These are phyloP conservation scores for Microbotryum scabiosae DNA, from an alignment of 1,284 basidiomycete genomes.

Conservation along the genomic window DNA sequence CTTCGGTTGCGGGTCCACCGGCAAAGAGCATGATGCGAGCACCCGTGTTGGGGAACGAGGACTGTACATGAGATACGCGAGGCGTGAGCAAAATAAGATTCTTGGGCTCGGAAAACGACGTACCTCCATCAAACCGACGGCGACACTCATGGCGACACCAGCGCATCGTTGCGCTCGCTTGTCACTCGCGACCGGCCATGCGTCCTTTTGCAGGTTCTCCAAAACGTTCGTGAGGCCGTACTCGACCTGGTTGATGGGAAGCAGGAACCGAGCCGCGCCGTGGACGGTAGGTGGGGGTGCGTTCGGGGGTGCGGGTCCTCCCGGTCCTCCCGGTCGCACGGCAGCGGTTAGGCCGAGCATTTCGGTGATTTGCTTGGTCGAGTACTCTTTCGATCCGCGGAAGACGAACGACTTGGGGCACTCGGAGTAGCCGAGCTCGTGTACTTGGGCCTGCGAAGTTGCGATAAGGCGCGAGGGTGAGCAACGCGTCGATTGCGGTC, in stretches of 20 bases:
- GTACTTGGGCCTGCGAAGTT: conserved; percentile 74
- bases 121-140: conserved; percentile 86
- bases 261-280: conserved; percentile 85
- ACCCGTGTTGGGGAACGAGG: conserved; percentile 91
- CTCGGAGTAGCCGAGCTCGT: conserved; percentile 92
- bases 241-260: conserved; percentile 89
- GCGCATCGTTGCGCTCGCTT: conserved; percentile 93
- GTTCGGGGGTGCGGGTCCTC: conserved; percentile 57
- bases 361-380: conserved; percentile 93
- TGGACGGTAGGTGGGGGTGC: conserved; percentile 64
- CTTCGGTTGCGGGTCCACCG: conserved; percentile 94
- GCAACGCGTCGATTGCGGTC: conserved; percentile 4
- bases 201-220: conserved; percentile 80
- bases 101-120: conserved; percentile 19
- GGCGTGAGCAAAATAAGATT: background rate
- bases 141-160: conserved; percentile 88
- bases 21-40: conserved; percentile 94
- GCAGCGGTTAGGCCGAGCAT: conserved; percentile 88
- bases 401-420: conserved; percentile 99
- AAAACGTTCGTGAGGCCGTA: conserved; percentile 93
- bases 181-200: conserved; percentile 95
- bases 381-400: conserved; percentile 97
- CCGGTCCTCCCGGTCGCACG: conserved; percentile 46
- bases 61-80: conserved; percentile 44
- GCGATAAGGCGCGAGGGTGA: conserved; percentile 3